These are phyloP conservation scores for Pogostemon cablin DNA, from an alignment of 257 asterid genomes.

Conservation along the genomic window DNA sequence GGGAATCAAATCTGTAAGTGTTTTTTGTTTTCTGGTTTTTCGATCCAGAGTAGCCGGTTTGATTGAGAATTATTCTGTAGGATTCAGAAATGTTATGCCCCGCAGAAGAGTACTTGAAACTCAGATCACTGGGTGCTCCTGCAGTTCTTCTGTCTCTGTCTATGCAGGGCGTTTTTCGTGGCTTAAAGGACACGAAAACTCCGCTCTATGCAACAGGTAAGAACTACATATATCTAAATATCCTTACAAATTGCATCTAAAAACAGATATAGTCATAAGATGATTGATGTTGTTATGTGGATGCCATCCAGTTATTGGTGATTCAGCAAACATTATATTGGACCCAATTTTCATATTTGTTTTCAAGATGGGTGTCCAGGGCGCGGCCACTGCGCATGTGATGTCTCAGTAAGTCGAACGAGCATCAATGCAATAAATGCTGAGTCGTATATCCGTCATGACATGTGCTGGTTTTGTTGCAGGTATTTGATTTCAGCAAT, in stretches of 20 bases:
- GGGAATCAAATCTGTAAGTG: slow-evolving; percentile 71
- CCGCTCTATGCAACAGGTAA: slow-evolving; percentile 74
- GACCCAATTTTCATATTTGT: slow-evolving; percentile 67
- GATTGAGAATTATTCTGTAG: slow-evolving; percentile 31
- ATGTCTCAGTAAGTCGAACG: slow-evolving; percentile 66
- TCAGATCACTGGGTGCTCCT: slow-evolving; percentile 79
- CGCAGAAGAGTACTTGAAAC: slow-evolving; percentile 60
- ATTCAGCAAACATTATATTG: slow-evolving; percentile 57
- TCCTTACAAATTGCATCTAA: not conserved
- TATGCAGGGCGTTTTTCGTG: slow-evolving; percentile 86
- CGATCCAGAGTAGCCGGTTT: no score
- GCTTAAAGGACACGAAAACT: slow-evolving; percentile 76
- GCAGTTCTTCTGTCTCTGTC: slow-evolving; percentile 79
- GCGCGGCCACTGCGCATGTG: slow-evolving; percentile 81
- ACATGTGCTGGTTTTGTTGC: slow-evolving; percentile 21
- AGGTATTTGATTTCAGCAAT: slow-evolving; percentile 74
- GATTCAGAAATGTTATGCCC: slow-evolving; percentile 62
- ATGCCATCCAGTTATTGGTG: slow-evolving; percentile 60
- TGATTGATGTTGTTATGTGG: slow-evolving; percentile 9
- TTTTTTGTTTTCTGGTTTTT: not conserved
- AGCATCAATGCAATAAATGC: not conserved
- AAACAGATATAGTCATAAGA: not conserved
- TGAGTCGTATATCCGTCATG: not conserved
- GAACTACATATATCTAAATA: not conserved
- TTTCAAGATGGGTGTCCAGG: slow-evolving; percentile 60